Percentiles rank a stretch among this genome's conserved stretches.
Conservation (phyloP, 1,284 basidiomycete species). For the Polyporus tsugae region DNA sequence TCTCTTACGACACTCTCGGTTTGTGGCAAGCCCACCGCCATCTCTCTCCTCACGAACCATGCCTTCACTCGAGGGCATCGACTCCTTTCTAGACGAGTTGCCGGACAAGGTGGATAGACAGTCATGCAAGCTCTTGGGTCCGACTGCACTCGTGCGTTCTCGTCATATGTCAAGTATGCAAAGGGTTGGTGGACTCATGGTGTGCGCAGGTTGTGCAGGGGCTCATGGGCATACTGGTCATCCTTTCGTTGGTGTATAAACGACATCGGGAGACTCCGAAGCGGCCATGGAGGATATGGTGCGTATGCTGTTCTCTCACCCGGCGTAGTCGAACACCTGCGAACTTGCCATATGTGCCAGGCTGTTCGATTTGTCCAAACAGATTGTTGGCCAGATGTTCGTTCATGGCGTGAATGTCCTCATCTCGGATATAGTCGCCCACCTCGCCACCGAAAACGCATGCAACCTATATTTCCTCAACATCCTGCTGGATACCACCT, state of each 20-base stretch:
- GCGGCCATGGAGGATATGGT: constrained; percentile 95
- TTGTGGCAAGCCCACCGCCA: constrained; percentile 11
- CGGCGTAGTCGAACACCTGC: neutral
- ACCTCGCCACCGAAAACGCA: constrained; percentile 78
- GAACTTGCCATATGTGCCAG: constrained; percentile 45
- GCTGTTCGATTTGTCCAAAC: constrained; percentile 92
- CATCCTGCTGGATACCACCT: constrained; percentile 92
- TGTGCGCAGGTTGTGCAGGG: constrained; percentile 74
- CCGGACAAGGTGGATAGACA: constrained; percentile 60
- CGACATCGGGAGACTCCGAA: constrained; percentile 87
- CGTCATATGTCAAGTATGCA: neutral
- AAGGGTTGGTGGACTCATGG: neutral
- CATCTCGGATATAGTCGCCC: constrained; percentile 76
- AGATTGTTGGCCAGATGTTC: constrained; percentile 91
- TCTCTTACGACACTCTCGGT: constrained; percentile 10
- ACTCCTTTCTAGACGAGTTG: constrained; percentile 42
- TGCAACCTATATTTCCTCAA: constrained; percentile 96
- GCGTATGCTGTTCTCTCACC: constrained; percentile 36
- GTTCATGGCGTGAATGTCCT: constrained; percentile 90
- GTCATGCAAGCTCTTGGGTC: constrained; percentile 72
- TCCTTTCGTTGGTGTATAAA: constrained; percentile 88
- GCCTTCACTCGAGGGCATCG: constrained; percentile 30
- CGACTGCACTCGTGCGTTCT: constrained; percentile 66
- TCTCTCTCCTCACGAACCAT: constrained; percentile 17
- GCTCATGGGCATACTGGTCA: constrained; percentile 88